Conservation (phyloP, 148 eudicot species). For the Rhododendron simsii region DNA sequence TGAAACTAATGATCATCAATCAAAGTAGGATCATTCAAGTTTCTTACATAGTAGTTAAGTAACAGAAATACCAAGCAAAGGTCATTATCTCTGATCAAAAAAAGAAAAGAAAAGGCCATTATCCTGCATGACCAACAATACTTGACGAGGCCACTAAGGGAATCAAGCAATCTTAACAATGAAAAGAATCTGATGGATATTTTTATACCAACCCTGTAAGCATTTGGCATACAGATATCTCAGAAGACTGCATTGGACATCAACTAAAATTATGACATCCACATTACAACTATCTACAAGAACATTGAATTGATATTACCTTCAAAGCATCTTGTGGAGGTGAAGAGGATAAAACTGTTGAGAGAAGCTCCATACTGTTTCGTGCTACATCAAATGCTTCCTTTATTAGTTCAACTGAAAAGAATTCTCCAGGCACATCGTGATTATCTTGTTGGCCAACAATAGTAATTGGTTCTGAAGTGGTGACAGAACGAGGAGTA, state of each 20-base stretch:
- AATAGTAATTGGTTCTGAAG: conserved; percentile 50
- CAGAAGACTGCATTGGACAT: not conserved
- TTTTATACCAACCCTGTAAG: not conserved
- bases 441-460: conserved; percentile 36
- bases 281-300: not conserved
- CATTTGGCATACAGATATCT: not conserved
- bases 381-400: conserved; percentile 95
- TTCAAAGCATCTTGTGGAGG: conserved; percentile 85
- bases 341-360: conserved; percentile 88
- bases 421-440: conserved; percentile 49
- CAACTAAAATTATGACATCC: not conserved
- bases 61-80: not conserved
- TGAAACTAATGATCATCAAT: not conserved
- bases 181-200: not conserved
- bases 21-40: not conserved
- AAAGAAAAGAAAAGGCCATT: no score
- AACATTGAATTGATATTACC: conserved; percentile 40
- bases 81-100: not conserved
- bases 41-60: not conserved
- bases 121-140: not conserved
- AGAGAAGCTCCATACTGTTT: conserved; percentile 82
- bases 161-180: not conserved
- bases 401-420: conserved; percentile 74
- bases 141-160: not conserved
- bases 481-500: conserved; percentile 74